phyloP scores from a whole-genome alignment of 495 filamentous ascomycete genomes.

The Penicillium macrosclerotiorum region DNA sequence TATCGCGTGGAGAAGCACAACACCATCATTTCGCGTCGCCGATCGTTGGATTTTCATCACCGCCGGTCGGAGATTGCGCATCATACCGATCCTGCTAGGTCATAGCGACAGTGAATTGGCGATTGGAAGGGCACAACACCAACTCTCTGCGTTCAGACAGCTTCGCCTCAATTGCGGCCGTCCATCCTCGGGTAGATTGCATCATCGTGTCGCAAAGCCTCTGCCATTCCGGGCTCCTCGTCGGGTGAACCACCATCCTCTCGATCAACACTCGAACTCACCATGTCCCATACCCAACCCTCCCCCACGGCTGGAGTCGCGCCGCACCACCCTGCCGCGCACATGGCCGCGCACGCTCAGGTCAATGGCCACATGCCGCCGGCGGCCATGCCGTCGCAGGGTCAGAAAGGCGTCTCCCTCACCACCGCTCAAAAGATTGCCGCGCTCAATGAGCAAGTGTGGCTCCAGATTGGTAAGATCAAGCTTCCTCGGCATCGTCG shows the following conservation, averaged over 20 bases:
- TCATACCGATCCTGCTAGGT: neutral
- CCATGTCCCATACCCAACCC: conserved; percentile 52
- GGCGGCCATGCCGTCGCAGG: conserved; percentile 49
- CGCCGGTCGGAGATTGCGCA: conserved; percentile 4
- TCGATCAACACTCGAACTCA: conserved; percentile 3
- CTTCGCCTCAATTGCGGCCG: neutral
- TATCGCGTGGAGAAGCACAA: neutral
- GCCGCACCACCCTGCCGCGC: conserved; percentile 42
- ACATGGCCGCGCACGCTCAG: conserved; percentile 47
- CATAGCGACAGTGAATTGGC: neutral
- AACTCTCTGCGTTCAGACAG: neutral
- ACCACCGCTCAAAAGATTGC: conserved; percentile 60
- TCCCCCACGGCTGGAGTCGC: conserved; percentile 51
- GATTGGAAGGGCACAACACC: neutral
- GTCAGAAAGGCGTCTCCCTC: conserved; percentile 46
- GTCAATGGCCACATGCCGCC: conserved; percentile 49
- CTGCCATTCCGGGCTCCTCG: conserved; percentile 19
- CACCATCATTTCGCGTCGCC: neutral
- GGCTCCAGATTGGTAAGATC: conserved; percentile 84
- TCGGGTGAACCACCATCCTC: conserved; percentile 7
- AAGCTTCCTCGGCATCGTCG: neutral
- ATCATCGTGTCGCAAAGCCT: conserved; percentile 43
- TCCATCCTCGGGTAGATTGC: conserved; percentile 24
- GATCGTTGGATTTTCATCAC: conserved; percentile 1
- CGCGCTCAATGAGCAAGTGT: conserved; percentile 78